Evolutionary conservation across 176 grass and related monocot species (phyloP).

Genomic region (Oryza coarctata): DNA sequence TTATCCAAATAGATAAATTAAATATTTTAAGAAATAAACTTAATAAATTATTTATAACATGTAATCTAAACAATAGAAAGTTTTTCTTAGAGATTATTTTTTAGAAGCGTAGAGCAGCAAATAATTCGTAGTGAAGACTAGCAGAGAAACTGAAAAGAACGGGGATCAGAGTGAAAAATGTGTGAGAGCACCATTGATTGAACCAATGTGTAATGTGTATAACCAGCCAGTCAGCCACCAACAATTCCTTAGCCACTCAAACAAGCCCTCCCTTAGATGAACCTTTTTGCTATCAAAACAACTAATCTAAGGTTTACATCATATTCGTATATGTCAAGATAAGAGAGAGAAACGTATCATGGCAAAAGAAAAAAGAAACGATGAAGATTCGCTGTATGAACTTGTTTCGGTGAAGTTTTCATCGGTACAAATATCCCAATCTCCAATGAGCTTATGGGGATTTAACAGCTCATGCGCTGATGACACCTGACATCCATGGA

Average conservation of each 20-base stretch:
- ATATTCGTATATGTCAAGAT: constrained; percentile 35
- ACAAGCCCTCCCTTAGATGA: constrained; percentile 25
- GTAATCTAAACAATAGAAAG: no score
- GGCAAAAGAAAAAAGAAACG: background rate
- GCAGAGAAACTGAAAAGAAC: background rate
- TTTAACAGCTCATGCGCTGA: constrained; percentile 39
- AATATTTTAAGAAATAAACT: no score
- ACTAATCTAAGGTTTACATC: constrained; percentile 53
- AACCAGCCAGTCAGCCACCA: background rate
- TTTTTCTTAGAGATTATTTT: no score
- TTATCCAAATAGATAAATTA: no score
- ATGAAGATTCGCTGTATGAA: constrained; percentile 20
- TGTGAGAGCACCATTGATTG: background rate
- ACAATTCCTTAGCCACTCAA: constrained; percentile 11
- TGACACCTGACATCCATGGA: constrained; percentile 89
- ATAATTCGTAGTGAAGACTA: no score
- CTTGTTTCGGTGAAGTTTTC: constrained; percentile 14
- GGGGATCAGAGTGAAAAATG: background rate
- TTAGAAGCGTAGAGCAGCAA: no score
- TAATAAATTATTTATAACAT: no score
- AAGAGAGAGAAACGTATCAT: constrained; percentile 11
- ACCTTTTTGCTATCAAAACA: constrained; percentile 22
- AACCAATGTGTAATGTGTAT: background rate
- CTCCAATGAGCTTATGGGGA: background rate
- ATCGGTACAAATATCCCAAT: background rate